These are phyloP conservation scores for Podaxis mareebaensis DNA, from an alignment of 768 basidiomycete species.

Conservation along the genomic window DNA sequence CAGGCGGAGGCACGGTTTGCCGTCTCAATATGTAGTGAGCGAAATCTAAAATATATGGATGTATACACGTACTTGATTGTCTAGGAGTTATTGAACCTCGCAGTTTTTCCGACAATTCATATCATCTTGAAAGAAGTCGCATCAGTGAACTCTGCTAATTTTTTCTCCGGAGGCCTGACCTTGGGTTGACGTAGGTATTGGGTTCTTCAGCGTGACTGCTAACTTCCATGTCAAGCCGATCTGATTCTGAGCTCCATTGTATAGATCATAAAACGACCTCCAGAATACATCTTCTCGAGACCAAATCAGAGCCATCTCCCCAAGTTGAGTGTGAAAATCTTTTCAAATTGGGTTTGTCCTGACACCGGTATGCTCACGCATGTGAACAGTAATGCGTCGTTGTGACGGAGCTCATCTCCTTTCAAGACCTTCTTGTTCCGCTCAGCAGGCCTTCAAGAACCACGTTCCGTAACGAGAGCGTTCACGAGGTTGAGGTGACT, in stretches of 20 bases:
- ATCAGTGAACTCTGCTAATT: neutral
- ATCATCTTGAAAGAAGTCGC: neutral
- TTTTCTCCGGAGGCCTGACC: neutral
- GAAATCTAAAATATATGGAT: neutral
- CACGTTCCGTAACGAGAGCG: neutral
- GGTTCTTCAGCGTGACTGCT: neutral
- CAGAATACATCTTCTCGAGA: neutral
- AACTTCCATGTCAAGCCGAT: conserved; percentile 1
- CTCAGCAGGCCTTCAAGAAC: neutral
- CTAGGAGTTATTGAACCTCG: neutral
- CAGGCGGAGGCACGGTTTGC: conserved; percentile 72
- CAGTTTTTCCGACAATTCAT: conserved; percentile 12
- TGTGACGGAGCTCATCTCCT: conserved; percentile 5
- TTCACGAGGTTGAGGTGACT: neutral
- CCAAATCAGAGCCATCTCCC: neutral
- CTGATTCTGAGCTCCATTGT: conserved; percentile 1
- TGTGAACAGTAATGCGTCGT: neutral
- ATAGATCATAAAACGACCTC: neutral
- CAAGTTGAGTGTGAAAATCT: conserved; percentile 1
- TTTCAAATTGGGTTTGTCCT: neutral
- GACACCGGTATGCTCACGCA: neutral
- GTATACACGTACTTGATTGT: neutral
- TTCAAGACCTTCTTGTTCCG: neutral
- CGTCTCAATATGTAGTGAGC: conserved; percentile 49
- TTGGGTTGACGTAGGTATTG: conserved; percentile 5